These are phyloP conservation scores for Solanum chmielewskii DNA, from an alignment of 257 asterid genomes.

Conservation along the genomic window DNA sequence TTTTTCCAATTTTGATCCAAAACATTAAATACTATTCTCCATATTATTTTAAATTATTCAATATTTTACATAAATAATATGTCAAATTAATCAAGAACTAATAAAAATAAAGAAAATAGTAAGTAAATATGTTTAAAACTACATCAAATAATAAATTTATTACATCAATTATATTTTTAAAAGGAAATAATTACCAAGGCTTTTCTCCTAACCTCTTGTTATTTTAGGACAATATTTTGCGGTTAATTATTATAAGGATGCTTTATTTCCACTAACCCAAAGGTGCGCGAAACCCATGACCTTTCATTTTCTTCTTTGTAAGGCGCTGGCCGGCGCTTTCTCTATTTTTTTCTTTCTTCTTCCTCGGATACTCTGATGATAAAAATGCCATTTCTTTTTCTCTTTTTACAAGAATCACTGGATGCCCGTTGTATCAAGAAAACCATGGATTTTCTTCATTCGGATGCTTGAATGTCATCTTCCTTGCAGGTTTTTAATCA, in stretches of 20 bases:
- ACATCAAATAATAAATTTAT: too few relatives aligned
- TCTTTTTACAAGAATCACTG: neutral
- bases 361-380: neutral
- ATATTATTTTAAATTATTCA: too few relatives aligned
- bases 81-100: too few relatives aligned
- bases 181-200: too few relatives aligned
- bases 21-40: too few relatives aligned
- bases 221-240: neutral
- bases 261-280: neutral
- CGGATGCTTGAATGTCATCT: neutral
- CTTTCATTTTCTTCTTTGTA: neutral
- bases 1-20: too few relatives aligned
- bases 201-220: too few relatives aligned
- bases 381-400: neutral
- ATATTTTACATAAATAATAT: too few relatives aligned
- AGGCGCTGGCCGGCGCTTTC: neutral
- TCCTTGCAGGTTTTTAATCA: neutral
- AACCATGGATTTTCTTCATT: neutral
- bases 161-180: too few relatives aligned
- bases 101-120: too few relatives aligned
- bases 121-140: too few relatives aligned
- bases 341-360: neutral
- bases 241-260: neutral
- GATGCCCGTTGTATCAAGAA: neutral
- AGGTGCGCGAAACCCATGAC: neutral